Conservation (phyloP, 148 eudicot species). For the Camellia lanceoleosa region DNA sequence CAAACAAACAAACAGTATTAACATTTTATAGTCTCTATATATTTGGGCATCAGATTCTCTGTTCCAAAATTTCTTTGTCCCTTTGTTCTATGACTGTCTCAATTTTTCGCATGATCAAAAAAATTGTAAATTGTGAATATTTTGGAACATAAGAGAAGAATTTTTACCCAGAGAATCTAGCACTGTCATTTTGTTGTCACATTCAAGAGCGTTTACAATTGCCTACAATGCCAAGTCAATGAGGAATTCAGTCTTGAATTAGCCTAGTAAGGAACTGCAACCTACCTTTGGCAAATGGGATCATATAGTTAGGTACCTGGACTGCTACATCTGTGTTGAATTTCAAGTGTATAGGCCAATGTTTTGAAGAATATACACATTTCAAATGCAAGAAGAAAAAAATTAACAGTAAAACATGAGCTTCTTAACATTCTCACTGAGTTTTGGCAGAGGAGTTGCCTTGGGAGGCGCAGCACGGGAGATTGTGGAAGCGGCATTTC, state of each 20-base stretch:
- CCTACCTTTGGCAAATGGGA: conserved; percentile 6
- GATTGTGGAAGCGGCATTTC: conserved; percentile 22
- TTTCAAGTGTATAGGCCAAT: not conserved
- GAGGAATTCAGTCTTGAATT: not conserved
- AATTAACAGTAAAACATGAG: conserved; percentile 90
- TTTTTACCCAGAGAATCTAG: too few species aligned
- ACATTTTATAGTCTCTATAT: too few species aligned
- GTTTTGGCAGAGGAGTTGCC: conserved; percentile 67
- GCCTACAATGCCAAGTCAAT: not conserved
- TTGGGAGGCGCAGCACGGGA: conserved; percentile 54
- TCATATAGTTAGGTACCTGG: not conserved
- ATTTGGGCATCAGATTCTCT: too few species aligned
- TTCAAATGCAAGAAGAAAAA: not conserved
- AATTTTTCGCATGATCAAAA: not conserved
- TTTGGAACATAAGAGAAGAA: too few species aligned
- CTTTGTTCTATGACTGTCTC: too few species aligned
- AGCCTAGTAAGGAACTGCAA: not conserved
- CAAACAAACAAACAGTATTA: too few species aligned
- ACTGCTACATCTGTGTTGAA: not conserved
- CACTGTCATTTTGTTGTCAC: too few species aligned
- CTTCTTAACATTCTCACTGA: conserved; percentile 81
- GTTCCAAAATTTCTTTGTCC: too few species aligned
- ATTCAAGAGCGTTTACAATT: too few species aligned
- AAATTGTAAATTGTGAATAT: not conserved
- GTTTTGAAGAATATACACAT: not conserved